Conservation (phyloP, 768 basidiomycete genomes). For the Amanita pseudoporphyria region DNA sequence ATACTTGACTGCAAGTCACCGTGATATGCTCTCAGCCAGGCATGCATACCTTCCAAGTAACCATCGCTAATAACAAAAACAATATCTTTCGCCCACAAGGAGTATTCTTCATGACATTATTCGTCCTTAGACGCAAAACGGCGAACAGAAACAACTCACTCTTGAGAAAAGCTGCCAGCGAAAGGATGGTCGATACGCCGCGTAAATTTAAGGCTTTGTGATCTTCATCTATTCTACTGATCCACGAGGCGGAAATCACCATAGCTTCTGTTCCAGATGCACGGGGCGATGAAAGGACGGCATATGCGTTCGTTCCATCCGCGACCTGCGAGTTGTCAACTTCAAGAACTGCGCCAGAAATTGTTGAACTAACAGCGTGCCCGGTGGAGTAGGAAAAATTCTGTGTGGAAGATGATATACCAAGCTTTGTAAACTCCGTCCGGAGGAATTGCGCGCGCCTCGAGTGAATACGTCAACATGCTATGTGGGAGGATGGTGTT, state of each 20-base stretch:
- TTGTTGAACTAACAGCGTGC: constrained; percentile 36
- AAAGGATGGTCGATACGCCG: constrained; percentile 77
- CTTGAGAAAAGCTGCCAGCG: constrained; percentile 78
- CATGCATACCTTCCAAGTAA: constrained; percentile 86
- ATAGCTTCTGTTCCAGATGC: constrained; percentile 92
- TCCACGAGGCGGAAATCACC: constrained; percentile 86
- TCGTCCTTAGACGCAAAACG: background rate
- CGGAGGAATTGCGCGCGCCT: constrained; percentile 61
- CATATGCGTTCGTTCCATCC: constrained; percentile 75
- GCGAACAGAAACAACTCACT: constrained; percentile 34
- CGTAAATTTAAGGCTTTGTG: constrained; percentile 64
- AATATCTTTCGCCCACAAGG: constrained; percentile 93
- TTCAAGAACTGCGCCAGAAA: constrained; percentile 1
- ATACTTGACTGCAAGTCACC: constrained; percentile 55
- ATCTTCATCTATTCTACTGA: constrained; percentile 53
- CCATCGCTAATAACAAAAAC: constrained; percentile 85
- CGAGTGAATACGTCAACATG: background rate
- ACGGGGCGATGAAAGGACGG: constrained; percentile 72
- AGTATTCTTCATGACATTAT: constrained; percentile 44
- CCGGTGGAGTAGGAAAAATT: constrained; percentile 48
- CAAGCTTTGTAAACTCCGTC: constrained; percentile 63
- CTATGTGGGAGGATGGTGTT: background rate
- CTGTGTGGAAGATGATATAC: constrained; percentile 63
- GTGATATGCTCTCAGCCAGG: constrained; percentile 85
- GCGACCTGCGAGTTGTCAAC: constrained; percentile 28